Percentiles rank a stretch among this genome's conserved stretches.
phyloP scores from a whole-genome alignment of 176 grass and related monocot species.

The Elaeis guineensis region DNA sequence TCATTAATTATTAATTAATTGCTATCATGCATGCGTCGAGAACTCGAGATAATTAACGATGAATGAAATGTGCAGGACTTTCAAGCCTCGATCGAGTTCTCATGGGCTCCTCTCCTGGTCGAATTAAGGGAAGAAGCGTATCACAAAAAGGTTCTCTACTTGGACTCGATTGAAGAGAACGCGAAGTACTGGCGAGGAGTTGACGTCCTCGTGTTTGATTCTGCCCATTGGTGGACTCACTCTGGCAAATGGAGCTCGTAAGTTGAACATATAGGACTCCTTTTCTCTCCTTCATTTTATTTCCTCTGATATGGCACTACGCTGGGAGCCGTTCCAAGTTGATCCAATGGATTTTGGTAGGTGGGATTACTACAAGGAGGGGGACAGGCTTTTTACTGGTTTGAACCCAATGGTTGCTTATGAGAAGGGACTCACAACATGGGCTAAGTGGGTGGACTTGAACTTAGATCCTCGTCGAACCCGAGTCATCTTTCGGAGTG shows the following conservation, averaged over 20 bases:
- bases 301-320: too few species aligned
- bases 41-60: slow-evolving; percentile 2
- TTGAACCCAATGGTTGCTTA: slow-evolving; percentile 41
- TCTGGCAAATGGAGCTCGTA: slow-evolving; percentile 40
- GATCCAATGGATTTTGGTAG: background rate
- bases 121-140: slow-evolving; percentile 31
- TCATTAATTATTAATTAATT: background rate
- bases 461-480: slow-evolving; percentile 33
- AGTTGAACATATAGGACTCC: background rate
- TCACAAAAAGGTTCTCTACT: slow-evolving; percentile 21
- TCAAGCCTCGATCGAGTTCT: slow-evolving; percentile 38
- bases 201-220: slow-evolving; percentile 45
- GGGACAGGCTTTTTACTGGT: slow-evolving; percentile 23
- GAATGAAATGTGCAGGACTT: slow-evolving; percentile 17
- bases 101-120: slow-evolving; percentile 37
- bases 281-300: too few species aligned
- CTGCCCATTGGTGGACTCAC: slow-evolving; percentile 51
- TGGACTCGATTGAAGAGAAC: slow-evolving; percentile 41
- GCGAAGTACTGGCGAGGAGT: slow-evolving; percentile 38
- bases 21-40: background rate
- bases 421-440: slow-evolving; percentile 37
- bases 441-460: slow-evolving; percentile 36
- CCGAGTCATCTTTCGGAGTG: slow-evolving; percentile 31
- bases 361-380: slow-evolving; percentile 34
- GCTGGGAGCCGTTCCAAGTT: too few species aligned